These are phyloP conservation scores for Gaeumannomyces sp. DNA, from an alignment of 2,329 filamentous ascomycete species.

Conservation along the genomic window DNA sequence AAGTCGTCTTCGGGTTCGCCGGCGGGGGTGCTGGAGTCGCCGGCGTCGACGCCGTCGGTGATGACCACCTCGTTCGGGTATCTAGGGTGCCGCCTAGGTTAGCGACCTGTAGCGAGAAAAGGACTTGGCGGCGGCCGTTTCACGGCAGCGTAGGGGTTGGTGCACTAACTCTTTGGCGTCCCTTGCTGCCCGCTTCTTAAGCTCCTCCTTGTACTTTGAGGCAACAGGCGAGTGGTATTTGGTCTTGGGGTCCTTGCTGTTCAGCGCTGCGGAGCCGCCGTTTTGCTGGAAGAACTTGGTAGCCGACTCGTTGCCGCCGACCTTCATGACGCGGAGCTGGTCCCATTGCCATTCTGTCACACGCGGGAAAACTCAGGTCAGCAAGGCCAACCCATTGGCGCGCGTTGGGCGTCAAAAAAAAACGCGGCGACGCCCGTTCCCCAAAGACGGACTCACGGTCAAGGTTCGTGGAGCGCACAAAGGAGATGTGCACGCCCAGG, in stretches of 20 bases:
- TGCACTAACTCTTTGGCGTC: constrained; percentile 74
- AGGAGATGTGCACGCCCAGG: constrained; percentile 97
- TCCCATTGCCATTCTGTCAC: constrained; percentile 93
- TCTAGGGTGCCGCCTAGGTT: constrained; percentile 37
- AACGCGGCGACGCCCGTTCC: background rate
- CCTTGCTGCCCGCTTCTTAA: constrained; percentile 75
- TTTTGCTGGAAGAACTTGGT: constrained; percentile 98
- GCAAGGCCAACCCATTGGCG: constrained; percentile 6
- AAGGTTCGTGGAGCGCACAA: constrained; percentile 96
- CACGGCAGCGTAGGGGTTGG: background rate
- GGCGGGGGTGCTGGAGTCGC: constrained; percentile 68
- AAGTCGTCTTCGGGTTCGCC: constrained; percentile 86
- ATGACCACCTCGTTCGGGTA: constrained; percentile 82
- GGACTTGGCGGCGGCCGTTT: background rate
- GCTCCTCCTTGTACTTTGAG: constrained; percentile 95
- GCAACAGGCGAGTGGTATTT: constrained; percentile 95
- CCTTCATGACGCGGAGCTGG: constrained; percentile 94
- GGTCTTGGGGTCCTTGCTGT: constrained; percentile 92
- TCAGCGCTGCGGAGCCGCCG: constrained; percentile 85
- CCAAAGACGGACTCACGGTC: constrained; percentile 64
- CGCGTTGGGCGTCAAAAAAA: background rate
- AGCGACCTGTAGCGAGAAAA: constrained; percentile 11
- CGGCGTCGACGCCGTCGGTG: constrained; percentile 57
- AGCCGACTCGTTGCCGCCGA: constrained; percentile 94
- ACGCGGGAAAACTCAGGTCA: constrained; percentile 18